Evolutionary conservation across 257 asterid genomes (phyloP), one percentile per base, ranked within the genome.

Genomic region (Vinca minor): DNA sequence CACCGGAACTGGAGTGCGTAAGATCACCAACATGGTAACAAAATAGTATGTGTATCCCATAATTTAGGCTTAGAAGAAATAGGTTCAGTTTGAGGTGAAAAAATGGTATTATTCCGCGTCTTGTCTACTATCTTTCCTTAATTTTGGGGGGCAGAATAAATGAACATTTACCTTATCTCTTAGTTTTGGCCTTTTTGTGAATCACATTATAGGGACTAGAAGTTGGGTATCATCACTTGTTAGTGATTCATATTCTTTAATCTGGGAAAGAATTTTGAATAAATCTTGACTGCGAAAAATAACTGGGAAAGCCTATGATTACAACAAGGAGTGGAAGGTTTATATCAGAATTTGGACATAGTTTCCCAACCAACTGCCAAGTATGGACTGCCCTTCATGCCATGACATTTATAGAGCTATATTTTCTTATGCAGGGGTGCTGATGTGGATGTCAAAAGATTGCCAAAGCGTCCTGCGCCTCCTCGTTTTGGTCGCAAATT

Each of bases 381-480:
- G 17, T 31, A 1, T 53, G 20, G 1, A 17, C 25, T 29, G 14
- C 41, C 36, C 7, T 15, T 62, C 17, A 18, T 26, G 26, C 25
- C 42, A 71, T 18, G 56, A 46, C 23, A 47, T 42, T 1, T 36
- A 17, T 59, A 25, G 38, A 58, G 52, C 11, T 36, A 45, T 63
- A 2, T 41, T 67, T 65, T 64, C 20, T 21, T 36, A 23, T 68
- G 76, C 82, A 85, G 97, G 82, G 96, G 97, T 28, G 98, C 53
- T 4, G 88, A 78, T 8, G 96, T 89, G 66, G 96, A 89, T 68
- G 96, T 85, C 62, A 92, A 92, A 71, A 84, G 86, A 76, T 81
- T 93, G 45, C 84, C 90, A 0, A 89, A 89, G 73, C 96, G 97
- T 63, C 98, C 98, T 0, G 96, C 97, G 41, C 98, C 97, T 15